Evolutionary conservation across 1,284 basidiomycete species (phyloP).

Genomic region (Puccinia novopanici): DNA sequence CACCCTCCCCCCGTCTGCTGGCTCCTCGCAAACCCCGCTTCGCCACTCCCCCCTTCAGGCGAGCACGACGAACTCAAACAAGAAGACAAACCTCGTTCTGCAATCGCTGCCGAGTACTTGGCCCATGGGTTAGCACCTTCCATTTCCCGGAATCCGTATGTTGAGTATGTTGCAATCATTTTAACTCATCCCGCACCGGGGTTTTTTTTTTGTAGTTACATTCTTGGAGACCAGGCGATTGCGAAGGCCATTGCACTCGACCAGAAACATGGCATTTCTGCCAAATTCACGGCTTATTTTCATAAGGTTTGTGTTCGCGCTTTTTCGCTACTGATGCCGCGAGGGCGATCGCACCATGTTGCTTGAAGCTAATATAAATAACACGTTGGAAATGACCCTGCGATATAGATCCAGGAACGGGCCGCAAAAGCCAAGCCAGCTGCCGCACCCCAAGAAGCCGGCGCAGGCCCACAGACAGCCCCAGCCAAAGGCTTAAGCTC

Average conservation of each 20-base stretch:
- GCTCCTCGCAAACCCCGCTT: constrained; percentile 61
- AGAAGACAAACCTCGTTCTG: constrained; percentile 72
- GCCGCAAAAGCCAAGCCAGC: constrained; percentile 3
- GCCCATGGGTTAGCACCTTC: constrained; percentile 64
- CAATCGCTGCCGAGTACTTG: constrained; percentile 83
- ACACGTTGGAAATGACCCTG: background rate
- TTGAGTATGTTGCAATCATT: background rate
- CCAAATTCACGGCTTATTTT: constrained; percentile 77
- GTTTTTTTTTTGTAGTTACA: constrained; percentile 64
- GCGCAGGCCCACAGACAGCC: background rate
- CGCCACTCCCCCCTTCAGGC: constrained; percentile 58
- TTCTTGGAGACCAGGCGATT: constrained; percentile 74
- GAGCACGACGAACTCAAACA: constrained; percentile 66
- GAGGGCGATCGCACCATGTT: background rate
- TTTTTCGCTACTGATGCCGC: too few relatives aligned
- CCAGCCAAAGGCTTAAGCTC: constrained; percentile 12
- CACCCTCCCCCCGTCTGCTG: constrained; percentile 60
- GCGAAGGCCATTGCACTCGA: constrained; percentile 84
- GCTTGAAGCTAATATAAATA: background rate
- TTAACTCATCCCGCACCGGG: background rate
- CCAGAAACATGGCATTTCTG: constrained; percentile 79
- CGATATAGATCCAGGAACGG: constrained; percentile 35
- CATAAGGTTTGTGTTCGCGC: constrained; percentile 62
- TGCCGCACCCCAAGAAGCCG: background rate
- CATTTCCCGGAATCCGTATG: background rate